Evolutionary conservation across 176 grass and related monocot species (phyloP), one percentile per base, ranked within the genome.

Genomic region (Rhynchospora pubera): DNA sequence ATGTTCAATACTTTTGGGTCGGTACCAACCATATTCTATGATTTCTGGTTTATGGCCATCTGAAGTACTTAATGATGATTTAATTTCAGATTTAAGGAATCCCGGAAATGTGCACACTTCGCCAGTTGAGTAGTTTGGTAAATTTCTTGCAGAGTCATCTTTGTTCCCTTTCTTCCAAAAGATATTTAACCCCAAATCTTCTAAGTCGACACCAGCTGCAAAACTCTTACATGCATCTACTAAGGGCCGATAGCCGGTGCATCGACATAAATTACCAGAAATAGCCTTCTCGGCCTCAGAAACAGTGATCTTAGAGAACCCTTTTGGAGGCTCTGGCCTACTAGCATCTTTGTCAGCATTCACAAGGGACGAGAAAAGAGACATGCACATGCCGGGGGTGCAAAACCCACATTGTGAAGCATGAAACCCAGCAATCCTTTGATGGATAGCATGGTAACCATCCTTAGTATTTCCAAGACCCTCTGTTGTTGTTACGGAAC

Each of bases 371-470:
- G 90, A 87, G 62, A 96, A 92, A 53, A 92, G 89, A 43, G 93
- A 96, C 90, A 97, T 97, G 79, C 90, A 97, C 93, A 97, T 97
- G 51, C 90, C 93, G 44, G 93, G 90, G 32, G 93, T 93, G 83
- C 93, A 97, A 63, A 97, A 97, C 5, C 93, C 93, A 65, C 93
- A 97, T 10, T 93, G 93, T 10, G 93, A 97, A 2, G 90, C 93
- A 89, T 97, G 93, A 82, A 97, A 97, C 7, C 90, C 86, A 3
- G 90, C 86, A 79, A 97, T 85, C 69, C 91, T 92, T 65, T 91
- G 43, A 18, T 97, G 93, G 61, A 97, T 89, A 51, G 93, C 80
- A 66, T 97, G 93, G 28, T 90, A 86, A 13, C 91, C 93, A 89
- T 84, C 57, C 50, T 46, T 44, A n/a, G 18, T 72, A 59, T 91